Evolutionary conservation across 148 eudicot species (phyloP).

Genomic region (Cornus kousa): DNA sequence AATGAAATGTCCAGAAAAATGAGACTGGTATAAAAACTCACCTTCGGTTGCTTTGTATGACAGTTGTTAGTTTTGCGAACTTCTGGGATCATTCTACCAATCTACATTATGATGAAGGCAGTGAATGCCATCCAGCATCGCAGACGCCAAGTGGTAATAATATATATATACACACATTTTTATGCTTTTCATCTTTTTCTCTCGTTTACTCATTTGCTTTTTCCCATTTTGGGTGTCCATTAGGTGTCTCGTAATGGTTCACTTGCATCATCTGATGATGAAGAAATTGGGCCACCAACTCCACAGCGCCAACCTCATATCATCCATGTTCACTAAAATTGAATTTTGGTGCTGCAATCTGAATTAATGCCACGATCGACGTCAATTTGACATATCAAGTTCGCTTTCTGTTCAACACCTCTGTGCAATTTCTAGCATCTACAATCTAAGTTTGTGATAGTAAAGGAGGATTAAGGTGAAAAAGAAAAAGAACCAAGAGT

Average conservation of each 20-base stretch:
- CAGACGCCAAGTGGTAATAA: conserved; percentile 32
- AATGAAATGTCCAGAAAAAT: not conserved
- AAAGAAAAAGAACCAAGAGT: not conserved
- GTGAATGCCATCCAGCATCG: conserved; percentile 29
- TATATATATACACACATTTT: not conserved
- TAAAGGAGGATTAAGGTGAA: not conserved
- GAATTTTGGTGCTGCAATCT: not conserved
- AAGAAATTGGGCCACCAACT: conserved; percentile 23
- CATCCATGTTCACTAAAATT: conserved; percentile 3
- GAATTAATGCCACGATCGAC: not conserved
- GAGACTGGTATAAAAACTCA: not conserved
- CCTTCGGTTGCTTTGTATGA: not conserved
- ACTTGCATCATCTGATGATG: conserved; percentile 31
- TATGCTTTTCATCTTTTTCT: not conserved
- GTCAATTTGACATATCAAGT: not conserved
- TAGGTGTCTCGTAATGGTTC: conserved; percentile 25
- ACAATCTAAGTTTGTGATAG: not conserved
- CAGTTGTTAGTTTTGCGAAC: conserved; percentile 39
- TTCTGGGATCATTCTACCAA: conserved; percentile 41
- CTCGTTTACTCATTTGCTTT: not conserved
- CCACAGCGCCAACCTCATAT: conserved; percentile 1
- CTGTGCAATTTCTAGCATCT: not conserved
- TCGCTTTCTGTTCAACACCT: not conserved
- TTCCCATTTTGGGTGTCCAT: not conserved
- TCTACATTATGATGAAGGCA: conserved; percentile 43